Conservation (phyloP, 2,329 filamentous ascomycete genomes). For the Sclerotinia trifoliorum region DNA sequence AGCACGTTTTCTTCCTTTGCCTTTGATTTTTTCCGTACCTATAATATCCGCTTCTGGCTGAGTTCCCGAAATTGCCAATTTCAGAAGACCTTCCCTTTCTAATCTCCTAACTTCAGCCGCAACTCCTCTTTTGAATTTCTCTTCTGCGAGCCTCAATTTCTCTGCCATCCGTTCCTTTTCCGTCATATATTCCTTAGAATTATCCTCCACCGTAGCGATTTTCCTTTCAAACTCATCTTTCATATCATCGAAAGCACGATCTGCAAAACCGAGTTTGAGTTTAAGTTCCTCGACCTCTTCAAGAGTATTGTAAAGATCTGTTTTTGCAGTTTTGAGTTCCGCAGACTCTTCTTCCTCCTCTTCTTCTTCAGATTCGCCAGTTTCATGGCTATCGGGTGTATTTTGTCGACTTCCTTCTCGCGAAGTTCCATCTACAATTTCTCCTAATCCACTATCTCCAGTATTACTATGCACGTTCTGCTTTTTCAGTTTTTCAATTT, state of each 20-base stretch:
- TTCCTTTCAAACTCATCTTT: slow-evolving; percentile 1
- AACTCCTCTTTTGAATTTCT: neutral
- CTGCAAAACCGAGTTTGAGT: neutral
- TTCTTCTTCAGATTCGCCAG: neutral
- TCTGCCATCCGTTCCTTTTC: neutral
- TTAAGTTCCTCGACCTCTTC: slow-evolving; percentile 20
- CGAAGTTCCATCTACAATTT: neutral
- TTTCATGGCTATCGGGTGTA: neutral
- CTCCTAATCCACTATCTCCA: neutral
- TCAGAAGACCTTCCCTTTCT: neutral
- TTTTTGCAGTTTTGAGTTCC: neutral
- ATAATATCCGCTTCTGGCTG: neutral
- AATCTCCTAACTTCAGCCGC: neutral
- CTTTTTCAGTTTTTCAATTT: neutral
- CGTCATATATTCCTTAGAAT: neutral
- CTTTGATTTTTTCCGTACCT: neutral
- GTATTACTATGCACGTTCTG: neutral
- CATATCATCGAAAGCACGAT: neutral
- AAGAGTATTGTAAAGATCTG: slow-evolving; percentile 19
- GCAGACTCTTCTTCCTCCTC: neutral
- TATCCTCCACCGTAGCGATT: neutral
- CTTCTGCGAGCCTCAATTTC: neutral
- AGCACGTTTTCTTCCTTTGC: neutral
- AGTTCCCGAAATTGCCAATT: no score
- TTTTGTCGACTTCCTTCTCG: neutral